phyloP scores from a whole-genome alignment of 495 filamentous ascomycete species.

The Lasiosphaeria ovina region DNA sequence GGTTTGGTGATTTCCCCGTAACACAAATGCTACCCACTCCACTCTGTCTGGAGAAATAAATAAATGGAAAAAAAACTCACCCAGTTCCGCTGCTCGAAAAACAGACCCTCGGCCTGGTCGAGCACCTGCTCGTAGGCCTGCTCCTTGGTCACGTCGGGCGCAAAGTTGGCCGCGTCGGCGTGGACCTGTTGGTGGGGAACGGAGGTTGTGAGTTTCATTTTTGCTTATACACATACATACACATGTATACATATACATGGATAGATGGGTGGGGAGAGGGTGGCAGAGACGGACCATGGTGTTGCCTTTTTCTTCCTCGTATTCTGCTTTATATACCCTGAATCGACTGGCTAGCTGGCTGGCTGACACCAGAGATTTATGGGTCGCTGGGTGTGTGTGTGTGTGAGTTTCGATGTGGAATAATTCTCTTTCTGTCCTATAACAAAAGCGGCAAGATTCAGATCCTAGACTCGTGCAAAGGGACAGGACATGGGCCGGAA shows the following conservation, averaged over 20 bases:
- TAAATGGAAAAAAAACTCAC: conserved; percentile 43
- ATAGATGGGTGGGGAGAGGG: too few species aligned
- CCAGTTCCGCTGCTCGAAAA: conserved; percentile 84
- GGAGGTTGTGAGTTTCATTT: conserved; percentile 1
- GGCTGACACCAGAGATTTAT: too few species aligned
- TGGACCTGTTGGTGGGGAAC: conserved; percentile 60
- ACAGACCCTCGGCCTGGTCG: conserved; percentile 65
- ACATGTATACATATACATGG: too few species aligned
- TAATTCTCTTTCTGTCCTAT: too few species aligned
- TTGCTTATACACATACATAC: not conserved
- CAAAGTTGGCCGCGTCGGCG: conserved; percentile 80
- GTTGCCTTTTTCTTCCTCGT: not conserved
- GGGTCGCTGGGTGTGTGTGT: too few species aligned
- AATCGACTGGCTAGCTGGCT: too few species aligned
- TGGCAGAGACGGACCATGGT: not conserved
- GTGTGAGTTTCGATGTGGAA: too few species aligned
- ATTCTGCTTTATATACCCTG: too few species aligned
- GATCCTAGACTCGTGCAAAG: too few species aligned
- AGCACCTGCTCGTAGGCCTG: conserved; percentile 76
- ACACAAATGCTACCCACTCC: too few species aligned
- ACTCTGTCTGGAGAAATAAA: not conserved
- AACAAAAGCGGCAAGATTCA: too few species aligned
- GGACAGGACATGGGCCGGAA: too few species aligned
- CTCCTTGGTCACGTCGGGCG: conserved; percentile 60
- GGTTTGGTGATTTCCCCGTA: not conserved